Percentiles rank a stretch among this genome's conserved stretches.
phyloP scores from a whole-genome alignment of 805 yeast genomes.

The Ascoidea tarda region DNA sequence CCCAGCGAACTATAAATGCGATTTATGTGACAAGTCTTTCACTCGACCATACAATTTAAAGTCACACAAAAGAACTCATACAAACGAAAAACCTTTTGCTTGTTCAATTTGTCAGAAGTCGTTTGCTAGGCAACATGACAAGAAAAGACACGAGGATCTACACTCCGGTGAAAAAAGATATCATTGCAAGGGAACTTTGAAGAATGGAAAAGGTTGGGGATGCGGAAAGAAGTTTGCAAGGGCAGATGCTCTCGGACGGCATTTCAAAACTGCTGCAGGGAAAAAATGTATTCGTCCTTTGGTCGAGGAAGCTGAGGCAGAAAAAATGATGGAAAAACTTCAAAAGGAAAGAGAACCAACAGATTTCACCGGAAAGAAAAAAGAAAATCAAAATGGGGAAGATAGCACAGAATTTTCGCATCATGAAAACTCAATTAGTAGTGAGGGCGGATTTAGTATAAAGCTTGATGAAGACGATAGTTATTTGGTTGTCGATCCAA shows the following conservation, averaged over 20 bases:
- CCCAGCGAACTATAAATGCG: slow-evolving; percentile 24
- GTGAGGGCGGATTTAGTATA: too few relatives aligned
- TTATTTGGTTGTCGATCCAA: too few relatives aligned
- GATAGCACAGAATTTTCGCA: too few relatives aligned
- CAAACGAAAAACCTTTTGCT: slow-evolving; percentile 55
- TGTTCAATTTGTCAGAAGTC: slow-evolving; percentile 52
- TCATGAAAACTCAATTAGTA: too few relatives aligned
- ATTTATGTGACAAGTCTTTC: slow-evolving; percentile 58
- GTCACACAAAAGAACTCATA: slow-evolving; percentile 68
- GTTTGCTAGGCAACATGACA: slow-evolving; percentile 68
- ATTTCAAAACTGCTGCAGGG: slow-evolving; percentile 65
- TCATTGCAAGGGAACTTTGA: slow-evolving; percentile 47
- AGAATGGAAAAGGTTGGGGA: slow-evolving; percentile 59
- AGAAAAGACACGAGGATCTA: slow-evolving; percentile 61
- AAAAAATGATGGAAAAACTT: background rate
- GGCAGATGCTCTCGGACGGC: slow-evolving; percentile 66
- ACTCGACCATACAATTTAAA: slow-evolving; percentile 72
- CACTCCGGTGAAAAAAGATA: slow-evolving; percentile 63
- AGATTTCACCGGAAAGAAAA: too few relatives aligned
- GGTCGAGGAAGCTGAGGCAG: slow-evolving; percentile 33
- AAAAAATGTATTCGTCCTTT: slow-evolving; percentile 53
- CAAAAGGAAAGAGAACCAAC: background rate
- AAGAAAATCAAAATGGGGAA: too few relatives aligned
- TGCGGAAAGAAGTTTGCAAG: slow-evolving; percentile 64
- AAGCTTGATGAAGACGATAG: too few relatives aligned